A percentile compares a stretch with the other conserved stretches of the same genome.
phyloP scores from a whole-genome alignment of 495 filamentous ascomycete genomes.

The Penicillium ucsense region DNA sequence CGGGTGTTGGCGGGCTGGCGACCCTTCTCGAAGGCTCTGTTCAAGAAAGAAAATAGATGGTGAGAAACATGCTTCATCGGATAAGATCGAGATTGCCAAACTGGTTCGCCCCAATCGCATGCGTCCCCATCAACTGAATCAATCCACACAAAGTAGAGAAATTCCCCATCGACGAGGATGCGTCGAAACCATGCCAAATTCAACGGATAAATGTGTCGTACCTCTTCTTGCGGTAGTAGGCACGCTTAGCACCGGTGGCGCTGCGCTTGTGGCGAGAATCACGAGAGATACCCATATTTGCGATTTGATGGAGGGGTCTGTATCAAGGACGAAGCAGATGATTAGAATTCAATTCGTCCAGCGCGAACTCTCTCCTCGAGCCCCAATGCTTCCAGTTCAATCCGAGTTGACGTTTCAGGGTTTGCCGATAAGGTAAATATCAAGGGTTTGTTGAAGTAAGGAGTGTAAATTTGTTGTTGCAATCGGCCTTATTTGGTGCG shows the following conservation, averaged over 20 bases:
- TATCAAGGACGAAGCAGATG: constrained; percentile 11
- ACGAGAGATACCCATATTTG: constrained; percentile 98
- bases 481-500: no score
- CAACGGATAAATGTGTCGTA: constrained; percentile 33
- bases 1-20: constrained; percentile 98
- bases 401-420: constrained; percentile 7
- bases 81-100: no score
- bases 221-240: constrained; percentile 85
- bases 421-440: not conserved
- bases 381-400: constrained; percentile 18
- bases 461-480: not conserved
- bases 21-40: constrained; percentile 98
- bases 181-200: constrained; percentile 2
- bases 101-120: not conserved
- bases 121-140: not conserved
- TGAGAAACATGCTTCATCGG: constrained; percentile 6
- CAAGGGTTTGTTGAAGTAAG: constrained; percentile 1
- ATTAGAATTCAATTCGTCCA: constrained; percentile 16
- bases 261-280: constrained; percentile 99
- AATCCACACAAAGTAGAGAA: not conserved
- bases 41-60: constrained; percentile 1
- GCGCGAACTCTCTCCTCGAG: constrained; percentile 4
- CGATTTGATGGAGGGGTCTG: constrained; percentile 48
- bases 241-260: constrained; percentile 92
- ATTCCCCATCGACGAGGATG: not conserved